Evolutionary conservation across 208 protist genomes (phyloP).

Genomic region (Leishmania guyanensis): DNA sequence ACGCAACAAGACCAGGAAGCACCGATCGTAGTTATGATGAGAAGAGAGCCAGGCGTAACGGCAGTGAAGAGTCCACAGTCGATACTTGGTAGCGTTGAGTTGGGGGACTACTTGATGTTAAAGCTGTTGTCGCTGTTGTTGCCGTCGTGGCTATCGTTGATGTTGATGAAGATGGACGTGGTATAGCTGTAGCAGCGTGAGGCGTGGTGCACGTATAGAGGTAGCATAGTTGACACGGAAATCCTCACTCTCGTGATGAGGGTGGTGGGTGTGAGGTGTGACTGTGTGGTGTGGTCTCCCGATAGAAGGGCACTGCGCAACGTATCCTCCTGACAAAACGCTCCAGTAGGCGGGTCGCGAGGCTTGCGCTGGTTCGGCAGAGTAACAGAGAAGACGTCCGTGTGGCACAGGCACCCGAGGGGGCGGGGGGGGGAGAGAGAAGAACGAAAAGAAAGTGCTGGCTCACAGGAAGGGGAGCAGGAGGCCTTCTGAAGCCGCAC

Average conservation of each 20-base stretch:
- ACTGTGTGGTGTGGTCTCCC: neutral
- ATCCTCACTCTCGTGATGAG: neutral
- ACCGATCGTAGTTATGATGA: neutral
- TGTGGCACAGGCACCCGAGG: neutral
- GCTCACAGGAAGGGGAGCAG: neutral
- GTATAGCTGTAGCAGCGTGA: neutral
- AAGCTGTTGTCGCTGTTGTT: neutral
- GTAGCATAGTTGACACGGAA: neutral
- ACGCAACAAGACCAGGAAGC: neutral
- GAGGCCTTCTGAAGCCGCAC: neutral
- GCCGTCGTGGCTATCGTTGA: neutral
- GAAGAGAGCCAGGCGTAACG: neutral
- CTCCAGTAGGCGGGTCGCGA: neutral
- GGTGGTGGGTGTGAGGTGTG: neutral
- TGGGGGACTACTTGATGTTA: neutral
- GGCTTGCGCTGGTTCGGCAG: neutral
- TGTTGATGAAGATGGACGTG: neutral
- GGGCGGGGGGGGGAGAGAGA: neutral
- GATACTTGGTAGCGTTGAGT: neutral
- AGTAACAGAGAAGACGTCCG: neutral
- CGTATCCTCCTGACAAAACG: neutral
- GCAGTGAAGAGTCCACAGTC: neutral
- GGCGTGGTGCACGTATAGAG: neutral
- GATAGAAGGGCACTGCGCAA: neutral
- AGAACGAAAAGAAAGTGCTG: too few relatives aligned